phyloP scores from a whole-genome alignment of 2,329 filamentous ascomycete species.

The Coccinonectria pachysandricola region DNA sequence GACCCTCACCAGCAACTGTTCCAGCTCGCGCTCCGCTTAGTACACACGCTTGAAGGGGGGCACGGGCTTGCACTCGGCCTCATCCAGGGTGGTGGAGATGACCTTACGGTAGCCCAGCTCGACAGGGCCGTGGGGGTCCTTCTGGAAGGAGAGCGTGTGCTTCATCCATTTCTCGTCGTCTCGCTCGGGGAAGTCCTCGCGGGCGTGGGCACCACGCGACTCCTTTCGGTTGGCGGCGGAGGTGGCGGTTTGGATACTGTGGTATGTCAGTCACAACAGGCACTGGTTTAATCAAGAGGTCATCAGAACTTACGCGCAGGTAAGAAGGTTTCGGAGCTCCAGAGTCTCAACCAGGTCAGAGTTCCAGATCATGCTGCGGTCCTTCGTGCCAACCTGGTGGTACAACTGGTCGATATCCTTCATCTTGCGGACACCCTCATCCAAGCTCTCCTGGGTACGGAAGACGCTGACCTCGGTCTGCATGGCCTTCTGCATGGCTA shows the following conservation, averaged over 20 bases:
- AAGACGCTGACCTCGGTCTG: constrained; percentile 95
- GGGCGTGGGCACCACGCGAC: constrained; percentile 91
- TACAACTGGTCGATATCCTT: constrained; percentile 72
- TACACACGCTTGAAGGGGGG: constrained; percentile 94
- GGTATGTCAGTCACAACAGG: constrained; percentile 8
- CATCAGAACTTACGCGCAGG: constrained; percentile 70
- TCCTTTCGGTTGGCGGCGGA: constrained; percentile 92
- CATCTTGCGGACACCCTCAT: constrained; percentile 87
- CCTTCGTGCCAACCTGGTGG: constrained; percentile 83
- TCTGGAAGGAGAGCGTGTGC: constrained; percentile 96
- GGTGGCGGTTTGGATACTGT: constrained; percentile 77
- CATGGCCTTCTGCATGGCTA: constrained; percentile 96
- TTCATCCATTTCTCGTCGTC: constrained; percentile 99
- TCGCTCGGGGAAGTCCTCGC: constrained; percentile 92
- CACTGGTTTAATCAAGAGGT: too few relatives aligned
- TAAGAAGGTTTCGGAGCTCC: constrained; percentile 88
- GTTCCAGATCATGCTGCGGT: constrained; percentile 99
- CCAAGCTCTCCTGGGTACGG: constrained; percentile 85
- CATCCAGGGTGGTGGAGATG: constrained; percentile 74
- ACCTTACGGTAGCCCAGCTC: constrained; percentile 82
- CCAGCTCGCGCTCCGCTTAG: constrained; percentile 43
- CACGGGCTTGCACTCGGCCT: constrained; percentile 91
- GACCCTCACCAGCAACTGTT: too few relatives aligned
- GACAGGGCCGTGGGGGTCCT: constrained; percentile 76
- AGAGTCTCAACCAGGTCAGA: constrained; percentile 93